Percentiles rank a stretch among this genome's conserved stretches.
Evolutionary conservation across 495 filamentous ascomycete species (phyloP).

Genomic region (Neurospora terricola): DNA sequence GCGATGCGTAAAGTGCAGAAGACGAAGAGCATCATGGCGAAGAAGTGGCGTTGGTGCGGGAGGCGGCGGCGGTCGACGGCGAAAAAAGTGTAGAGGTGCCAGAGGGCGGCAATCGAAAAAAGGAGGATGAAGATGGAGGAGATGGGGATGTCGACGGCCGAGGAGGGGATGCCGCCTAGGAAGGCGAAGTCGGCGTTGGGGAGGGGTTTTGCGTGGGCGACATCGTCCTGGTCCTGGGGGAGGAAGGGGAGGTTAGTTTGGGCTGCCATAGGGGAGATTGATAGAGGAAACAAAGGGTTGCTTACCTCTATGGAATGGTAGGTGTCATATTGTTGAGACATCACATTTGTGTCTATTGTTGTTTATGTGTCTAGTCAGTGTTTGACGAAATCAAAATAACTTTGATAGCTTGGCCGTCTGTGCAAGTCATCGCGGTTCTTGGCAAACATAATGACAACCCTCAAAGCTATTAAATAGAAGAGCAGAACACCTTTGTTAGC

Average conservation of each 20-base stretch:
- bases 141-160: conserved; percentile 50
- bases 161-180: conserved; percentile 2
- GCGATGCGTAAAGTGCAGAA: conserved; percentile 38
- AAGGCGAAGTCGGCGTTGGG: neutral
- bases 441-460: too few species aligned
- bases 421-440: neutral
- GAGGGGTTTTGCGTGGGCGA: neutral
- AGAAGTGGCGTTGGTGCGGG: neutral
- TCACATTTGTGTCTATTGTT: neutral
- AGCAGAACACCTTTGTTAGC: neutral
- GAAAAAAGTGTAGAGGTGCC: conserved; percentile 27
- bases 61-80: neutral
- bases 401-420: neutral
- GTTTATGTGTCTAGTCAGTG: neutral
- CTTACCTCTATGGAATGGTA: neutral
- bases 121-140: conserved; percentile 52
- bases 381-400: neutral
- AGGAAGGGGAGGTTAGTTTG: neutral
- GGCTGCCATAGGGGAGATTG: neutral
- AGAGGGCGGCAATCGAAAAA: conserved; percentile 43
- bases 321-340: neutral
- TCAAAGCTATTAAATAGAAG: too few species aligned
- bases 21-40: neutral
- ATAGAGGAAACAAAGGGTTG: neutral
- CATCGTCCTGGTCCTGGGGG: neutral